phyloP scores from a whole-genome alignment of 768 basidiomycete genomes.

The Calocybe gangraenosa region DNA sequence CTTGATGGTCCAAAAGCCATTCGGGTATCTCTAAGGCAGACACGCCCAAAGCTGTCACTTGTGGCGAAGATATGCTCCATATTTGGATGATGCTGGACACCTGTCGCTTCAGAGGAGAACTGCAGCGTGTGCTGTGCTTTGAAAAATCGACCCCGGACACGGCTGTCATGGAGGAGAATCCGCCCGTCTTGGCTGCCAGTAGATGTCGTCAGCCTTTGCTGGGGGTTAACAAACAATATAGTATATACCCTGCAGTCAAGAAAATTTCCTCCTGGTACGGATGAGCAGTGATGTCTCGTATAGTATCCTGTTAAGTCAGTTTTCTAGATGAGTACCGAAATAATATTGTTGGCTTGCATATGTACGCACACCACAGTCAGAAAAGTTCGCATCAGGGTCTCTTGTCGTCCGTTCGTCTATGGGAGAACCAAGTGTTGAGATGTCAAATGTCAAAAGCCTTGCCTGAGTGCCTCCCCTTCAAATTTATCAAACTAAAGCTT shows the following conservation, averaged over 20 bases:
- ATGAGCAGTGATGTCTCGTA: conserved; percentile 64
- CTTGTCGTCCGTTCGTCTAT: conserved; percentile 9
- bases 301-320: conserved; percentile 44
- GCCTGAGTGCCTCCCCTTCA: conserved; percentile 54
- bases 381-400: conserved; percentile 22
- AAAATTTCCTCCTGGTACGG: conserved; percentile 65
- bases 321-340: not conserved
- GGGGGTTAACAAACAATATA: conserved; percentile 9
- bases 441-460: conserved; percentile 50
- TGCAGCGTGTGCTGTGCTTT: conserved; percentile 50
- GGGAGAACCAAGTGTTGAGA: conserved; percentile 30
- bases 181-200: conserved; percentile 65
- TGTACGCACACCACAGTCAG: conserved; percentile 23
- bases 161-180: conserved; percentile 58
- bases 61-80: conserved; percentile 70
- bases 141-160: conserved; percentile 27
- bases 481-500: conserved; percentile 1
- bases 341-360: too few relatives aligned
- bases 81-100: conserved; percentile 61
- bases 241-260: conserved; percentile 61
- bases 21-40: conserved; percentile 65
- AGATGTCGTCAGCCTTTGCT: not conserved
- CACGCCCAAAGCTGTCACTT: conserved; percentile 52
- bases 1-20: conserved; percentile 65
- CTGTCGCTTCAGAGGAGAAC: conserved; percentile 53